phyloP scores from a whole-genome alignment of 495 filamentous ascomycete genomes.

The Collariella sp. region DNA sequence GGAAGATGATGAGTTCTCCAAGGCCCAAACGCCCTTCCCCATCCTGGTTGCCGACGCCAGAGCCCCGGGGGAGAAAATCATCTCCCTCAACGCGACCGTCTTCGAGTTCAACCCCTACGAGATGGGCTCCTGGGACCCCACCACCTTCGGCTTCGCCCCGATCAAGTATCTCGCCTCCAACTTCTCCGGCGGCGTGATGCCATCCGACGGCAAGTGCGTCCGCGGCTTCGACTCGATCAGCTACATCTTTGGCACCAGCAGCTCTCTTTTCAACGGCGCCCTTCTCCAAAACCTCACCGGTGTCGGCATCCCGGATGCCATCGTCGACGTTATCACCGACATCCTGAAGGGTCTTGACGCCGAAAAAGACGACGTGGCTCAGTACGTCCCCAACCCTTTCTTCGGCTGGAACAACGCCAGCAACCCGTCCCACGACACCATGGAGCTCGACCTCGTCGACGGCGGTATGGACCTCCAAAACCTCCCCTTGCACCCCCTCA shows the following conservation, averaged over 20 bases:
- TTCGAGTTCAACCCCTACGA: constrained; percentile 86
- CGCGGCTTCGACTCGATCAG: constrained; percentile 78
- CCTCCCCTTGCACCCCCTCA: constrained; percentile 75
- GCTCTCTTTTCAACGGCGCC: constrained; percentile 75
- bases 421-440: constrained; percentile 49
- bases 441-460: constrained; percentile 68
- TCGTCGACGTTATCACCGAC: constrained; percentile 44
- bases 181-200: constrained; percentile 58
- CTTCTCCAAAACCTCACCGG: constrained; percentile 50
- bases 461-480: constrained; percentile 85
- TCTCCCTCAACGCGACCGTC: constrained; percentile 71
- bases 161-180: constrained; percentile 69
- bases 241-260: constrained; percentile 86
- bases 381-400: constrained; percentile 82
- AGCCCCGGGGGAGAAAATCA: constrained; percentile 51
- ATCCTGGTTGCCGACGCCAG: constrained; percentile 72
- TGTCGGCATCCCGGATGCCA: constrained; percentile 41
- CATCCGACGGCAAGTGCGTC: constrained; percentile 54
- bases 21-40: constrained; percentile 73
- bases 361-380: constrained; percentile 66
- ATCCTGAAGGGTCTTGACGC: constrained; percentile 48
- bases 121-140: constrained; percentile 77
- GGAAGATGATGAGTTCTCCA: constrained; percentile 52
- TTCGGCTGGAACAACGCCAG: constrained; percentile 54
- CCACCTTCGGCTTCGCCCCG: constrained; percentile 68